These are phyloP conservation scores for Diaporthe aspalathi DNA, from an alignment of 2,329 filamentous ascomycete species.

Conservation along the genomic window DNA sequence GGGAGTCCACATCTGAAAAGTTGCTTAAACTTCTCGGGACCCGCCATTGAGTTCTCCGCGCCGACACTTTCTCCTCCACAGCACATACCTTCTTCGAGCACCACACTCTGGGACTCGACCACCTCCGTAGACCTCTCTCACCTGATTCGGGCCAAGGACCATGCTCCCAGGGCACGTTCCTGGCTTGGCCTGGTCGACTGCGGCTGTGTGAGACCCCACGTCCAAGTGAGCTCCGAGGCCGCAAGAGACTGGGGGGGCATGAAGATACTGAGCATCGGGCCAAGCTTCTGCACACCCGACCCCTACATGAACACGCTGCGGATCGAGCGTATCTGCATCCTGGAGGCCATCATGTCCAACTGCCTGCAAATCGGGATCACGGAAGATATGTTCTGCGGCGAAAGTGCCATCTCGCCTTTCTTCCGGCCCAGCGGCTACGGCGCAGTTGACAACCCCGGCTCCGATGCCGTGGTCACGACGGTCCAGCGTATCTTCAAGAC, in stretches of 20 bases:
- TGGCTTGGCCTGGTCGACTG: slow-evolving; percentile 35
- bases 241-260: not conserved
- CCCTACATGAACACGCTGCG: slow-evolving; percentile 45
- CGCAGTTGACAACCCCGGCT: slow-evolving; percentile 17
- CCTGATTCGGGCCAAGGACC: not conserved
- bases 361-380: slow-evolving; percentile 43
- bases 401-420: slow-evolving; percentile 45
- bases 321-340: slow-evolving; percentile 44
- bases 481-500: slow-evolving; percentile 44
- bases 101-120: slow-evolving; percentile 25
- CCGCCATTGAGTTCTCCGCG: not conserved
- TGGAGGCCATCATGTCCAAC: slow-evolving; percentile 42
- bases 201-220: slow-evolving; percentile 38
- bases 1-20: not conserved
- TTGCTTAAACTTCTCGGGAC: not conserved
- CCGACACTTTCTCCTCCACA: not conserved
- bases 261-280: slow-evolving; percentile 38
- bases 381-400: slow-evolving; percentile 43
- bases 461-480: slow-evolving; percentile 35
- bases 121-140: slow-evolving; percentile 25
- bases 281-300: slow-evolving; percentile 40
- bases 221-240: slow-evolving; percentile 34
- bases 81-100: not conserved
- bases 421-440: slow-evolving; percentile 38
- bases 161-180: not conserved